phyloP scores from a whole-genome alignment of 1,284 basidiomycete species.

The Mycosarcoma maydis region DNA sequence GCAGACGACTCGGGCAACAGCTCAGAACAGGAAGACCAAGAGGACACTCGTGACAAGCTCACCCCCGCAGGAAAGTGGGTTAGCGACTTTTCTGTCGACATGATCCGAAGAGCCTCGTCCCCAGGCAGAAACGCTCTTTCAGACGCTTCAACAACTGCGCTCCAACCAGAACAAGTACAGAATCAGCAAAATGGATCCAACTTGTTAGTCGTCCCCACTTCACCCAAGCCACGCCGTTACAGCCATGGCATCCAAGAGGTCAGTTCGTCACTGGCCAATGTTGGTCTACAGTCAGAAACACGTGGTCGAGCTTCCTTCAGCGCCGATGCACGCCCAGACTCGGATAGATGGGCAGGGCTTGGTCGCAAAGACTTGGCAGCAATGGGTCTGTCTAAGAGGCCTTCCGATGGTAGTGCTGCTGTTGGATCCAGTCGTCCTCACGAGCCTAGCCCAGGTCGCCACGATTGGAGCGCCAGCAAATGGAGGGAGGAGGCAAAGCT shows the following conservation, averaged over 20 bases:
- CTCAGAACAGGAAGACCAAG: slow-evolving; percentile 23
- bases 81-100: slow-evolving; percentile 43
- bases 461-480: slow-evolving; percentile 43
- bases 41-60: slow-evolving; percentile 9
- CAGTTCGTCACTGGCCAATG: slow-evolving; percentile 6
- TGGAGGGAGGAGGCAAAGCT: slow-evolving; percentile 45
- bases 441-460: slow-evolving; percentile 35
- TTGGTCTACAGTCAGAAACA: slow-evolving; percentile 3
- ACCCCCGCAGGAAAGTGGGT: slow-evolving; percentile 45
- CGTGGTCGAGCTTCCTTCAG: slow-evolving; percentile 27
- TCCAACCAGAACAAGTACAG: background rate
- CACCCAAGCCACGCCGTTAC: slow-evolving; percentile 27
- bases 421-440: slow-evolving; percentile 5
- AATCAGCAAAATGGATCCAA: background rate
- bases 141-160: background rate
- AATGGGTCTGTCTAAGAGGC: slow-evolving; percentile 26
- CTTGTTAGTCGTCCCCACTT: slow-evolving; percentile 10
- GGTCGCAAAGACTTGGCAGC: slow-evolving; percentile 57
- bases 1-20: slow-evolving; percentile 42
- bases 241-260: slow-evolving; percentile 23
- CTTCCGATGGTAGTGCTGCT: slow-evolving; percentile 6
- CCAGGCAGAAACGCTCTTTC: slow-evolving; percentile 1
- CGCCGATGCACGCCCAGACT: slow-evolving; percentile 6
- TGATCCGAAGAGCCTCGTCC: slow-evolving; percentile 32
- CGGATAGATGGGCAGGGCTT: slow-evolving; percentile 38